These are phyloP conservation scores for Gyromitra esculenta DNA, from an alignment of 2,329 filamentous ascomycete genomes.

Conservation along the genomic window DNA sequence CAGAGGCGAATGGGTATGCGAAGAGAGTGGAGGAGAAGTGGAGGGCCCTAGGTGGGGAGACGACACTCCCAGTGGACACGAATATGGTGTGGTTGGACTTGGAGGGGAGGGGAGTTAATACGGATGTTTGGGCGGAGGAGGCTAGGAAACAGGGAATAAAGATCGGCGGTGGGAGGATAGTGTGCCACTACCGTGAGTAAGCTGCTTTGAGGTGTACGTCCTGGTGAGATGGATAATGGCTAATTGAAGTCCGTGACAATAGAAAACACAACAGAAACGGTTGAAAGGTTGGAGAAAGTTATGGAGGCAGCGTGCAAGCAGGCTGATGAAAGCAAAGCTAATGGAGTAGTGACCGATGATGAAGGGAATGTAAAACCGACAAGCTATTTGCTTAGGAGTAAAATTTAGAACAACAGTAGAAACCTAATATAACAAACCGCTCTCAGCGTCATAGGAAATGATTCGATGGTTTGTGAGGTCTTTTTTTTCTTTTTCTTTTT, in stretches of 20 bases:
- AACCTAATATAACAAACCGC: not conserved
- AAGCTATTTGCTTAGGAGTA: not conserved
- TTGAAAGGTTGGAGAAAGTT: conserved; percentile 67
- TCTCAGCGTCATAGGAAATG: not conserved
- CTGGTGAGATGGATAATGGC: conserved; percentile 54
- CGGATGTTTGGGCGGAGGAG: conserved; percentile 65
- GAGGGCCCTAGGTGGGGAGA: conserved; percentile 74
- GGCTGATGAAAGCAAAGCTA: conserved; percentile 21
- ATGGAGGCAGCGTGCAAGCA: conserved; percentile 62
- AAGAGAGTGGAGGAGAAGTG: conserved; percentile 72
- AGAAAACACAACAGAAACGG: conserved; percentile 73
- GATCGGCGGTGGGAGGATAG: conserved; percentile 69
- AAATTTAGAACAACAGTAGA: not conserved
- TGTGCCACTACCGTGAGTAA: conserved; percentile 71
- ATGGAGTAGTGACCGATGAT: not conserved
- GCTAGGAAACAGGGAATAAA: conserved; percentile 69
- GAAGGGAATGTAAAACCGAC: conserved; percentile 3
- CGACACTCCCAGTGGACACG: conserved; percentile 78
- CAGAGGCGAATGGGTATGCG: conserved; percentile 70
- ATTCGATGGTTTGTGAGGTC: not conserved
- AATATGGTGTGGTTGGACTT: conserved; percentile 92
- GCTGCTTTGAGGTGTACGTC: not conserved
- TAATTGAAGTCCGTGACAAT: conserved; percentile 65
- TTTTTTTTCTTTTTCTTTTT: not conserved
- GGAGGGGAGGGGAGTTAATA: conserved; percentile 67